Base-by-base conservation (phyloP, 257 asterid species). In the Prunella vulgaris region DNA sequence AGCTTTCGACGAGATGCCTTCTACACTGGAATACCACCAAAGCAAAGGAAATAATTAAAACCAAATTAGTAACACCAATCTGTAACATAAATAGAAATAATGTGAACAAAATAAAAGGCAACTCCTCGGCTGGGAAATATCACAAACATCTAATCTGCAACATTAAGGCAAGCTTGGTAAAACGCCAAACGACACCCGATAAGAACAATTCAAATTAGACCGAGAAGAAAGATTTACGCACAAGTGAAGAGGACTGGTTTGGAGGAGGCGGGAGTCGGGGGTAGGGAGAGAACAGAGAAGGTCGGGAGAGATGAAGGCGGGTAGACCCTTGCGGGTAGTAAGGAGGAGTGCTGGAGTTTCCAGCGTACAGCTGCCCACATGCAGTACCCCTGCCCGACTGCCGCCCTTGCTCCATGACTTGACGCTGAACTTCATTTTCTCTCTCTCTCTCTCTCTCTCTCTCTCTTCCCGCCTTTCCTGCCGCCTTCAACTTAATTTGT, bases 281-380 rank as follows among this genome's bases (percentile, higher is more conserved):
- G 64, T 66, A 24, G 97, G 97, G 54, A 93, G 96, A 38, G 95
- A 77, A 30, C 88, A 73, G 71, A 93, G 90, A 40, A 82, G 95
- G 84, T 93, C 99, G 10, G 99, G 99, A 25, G 97, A 70, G 69
- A 90, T 88, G 85, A 85, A 93, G 49, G 80, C 73, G 63, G 99
- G 97, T 60, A 93, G 82, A 24, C 96, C 96, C 78, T 93, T 93
- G 61, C 94, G 93, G 59, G 99, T 90, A 13, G 83, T 80, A 61
- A 90, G 80, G 63, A 90, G 90, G 28, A 93, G 93, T 9, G 96
- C 96, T 1, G 99, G 97, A 60, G 99, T 93, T 57, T 90, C 96
- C 0, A 85, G 22, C 5, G 93, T 74, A 70, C 80, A 75, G 83
- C 77, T 72, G 63, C 87, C 82, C 61, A 90, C 62, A 71, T 88